phyloP scores from a whole-genome alignment of 306 rosid genomes.

The Fagus crenata region DNA sequence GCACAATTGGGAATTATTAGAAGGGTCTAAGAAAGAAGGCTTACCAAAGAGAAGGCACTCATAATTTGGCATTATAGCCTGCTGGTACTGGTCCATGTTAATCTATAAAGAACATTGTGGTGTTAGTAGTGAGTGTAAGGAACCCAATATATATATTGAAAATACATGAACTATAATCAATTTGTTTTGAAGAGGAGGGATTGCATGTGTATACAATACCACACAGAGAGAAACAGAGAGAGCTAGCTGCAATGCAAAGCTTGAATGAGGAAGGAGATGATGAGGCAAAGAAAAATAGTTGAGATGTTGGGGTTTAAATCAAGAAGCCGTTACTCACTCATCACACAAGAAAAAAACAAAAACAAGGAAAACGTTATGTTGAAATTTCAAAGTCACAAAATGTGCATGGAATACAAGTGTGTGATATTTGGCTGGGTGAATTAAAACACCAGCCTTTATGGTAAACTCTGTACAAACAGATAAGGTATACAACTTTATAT shows the following conservation, averaged over 20 bases:
- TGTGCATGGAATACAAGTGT: too few species aligned
- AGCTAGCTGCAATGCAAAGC: neutral
- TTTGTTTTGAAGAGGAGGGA: neutral
- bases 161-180: neutral
- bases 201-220: neutral
- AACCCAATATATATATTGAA: neutral
- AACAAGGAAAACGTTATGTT: neutral
- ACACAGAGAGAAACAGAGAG: neutral
- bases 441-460: too few species aligned
- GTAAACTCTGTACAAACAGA: too few species aligned
- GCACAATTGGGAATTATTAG: neutral
- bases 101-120: neutral
- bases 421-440: too few species aligned
- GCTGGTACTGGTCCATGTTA: slow-evolving; percentile 17
- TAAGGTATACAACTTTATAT: too few species aligned
- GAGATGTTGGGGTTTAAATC: too few species aligned
- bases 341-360: neutral
- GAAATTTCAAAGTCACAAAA: too few species aligned
- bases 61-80: slow-evolving; percentile 15
- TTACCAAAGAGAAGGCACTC: slow-evolving; percentile 37
- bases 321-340: neutral
- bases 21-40: neutral
- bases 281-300: too few species aligned
- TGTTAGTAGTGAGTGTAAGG: neutral
- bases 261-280: too few species aligned